Evolutionary conservation across 2,329 filamentous ascomycete species (phyloP), one percentile per base, ranked within the genome.

Genomic region (Sarocladium brachiariae): DNA sequence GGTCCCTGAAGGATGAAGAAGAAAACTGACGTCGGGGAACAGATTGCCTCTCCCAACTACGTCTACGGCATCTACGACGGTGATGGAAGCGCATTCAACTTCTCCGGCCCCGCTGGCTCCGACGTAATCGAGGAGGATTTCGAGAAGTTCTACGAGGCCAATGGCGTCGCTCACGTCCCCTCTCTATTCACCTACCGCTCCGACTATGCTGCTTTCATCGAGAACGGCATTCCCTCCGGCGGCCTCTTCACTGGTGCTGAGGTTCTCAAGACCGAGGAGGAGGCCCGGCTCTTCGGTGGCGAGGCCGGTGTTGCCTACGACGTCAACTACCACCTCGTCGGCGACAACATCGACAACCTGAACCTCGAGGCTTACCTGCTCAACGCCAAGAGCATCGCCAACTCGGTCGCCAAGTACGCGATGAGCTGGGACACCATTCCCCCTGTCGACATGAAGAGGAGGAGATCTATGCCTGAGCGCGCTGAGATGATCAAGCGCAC

Each of bases 221-320:
- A 78, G 59, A 77, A 76, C 56, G 80, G 80, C 9, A 83, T 87
- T 52, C 80, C 85, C 2, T 76, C 78, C 0, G 84, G 84, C 23
- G 85, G 85, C 11, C 72, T 88, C 52, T 84, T 84, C 58, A 87
- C 84, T 8, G 83, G 83, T 10, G 83, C 83, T 2, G 82, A 86
- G 62, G 76, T 69, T 4, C 62, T 81, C 62, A 86, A 84, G 74
- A 84, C 80, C 0, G 69, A 70, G 30, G 74, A 76, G 35, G 77
- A 87, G 60, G 77, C 70, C 0, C 69, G 67, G 31, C 64, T 79
- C 59, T 87, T 85, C 55, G 83, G 84, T 10, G 84, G 84, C 18
- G 65, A 74, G 56, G 80, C 76, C 9, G 82, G 73, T 53, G 64
- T 71, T 23, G 63, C 70, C 47, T 70, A 70, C 57, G 67, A 77